Percentiles rank a stretch among this genome's conserved stretches.
Conservation (phyloP, 768 basidiomycete genomes). For the Favolaschia claudopus region DNA sequence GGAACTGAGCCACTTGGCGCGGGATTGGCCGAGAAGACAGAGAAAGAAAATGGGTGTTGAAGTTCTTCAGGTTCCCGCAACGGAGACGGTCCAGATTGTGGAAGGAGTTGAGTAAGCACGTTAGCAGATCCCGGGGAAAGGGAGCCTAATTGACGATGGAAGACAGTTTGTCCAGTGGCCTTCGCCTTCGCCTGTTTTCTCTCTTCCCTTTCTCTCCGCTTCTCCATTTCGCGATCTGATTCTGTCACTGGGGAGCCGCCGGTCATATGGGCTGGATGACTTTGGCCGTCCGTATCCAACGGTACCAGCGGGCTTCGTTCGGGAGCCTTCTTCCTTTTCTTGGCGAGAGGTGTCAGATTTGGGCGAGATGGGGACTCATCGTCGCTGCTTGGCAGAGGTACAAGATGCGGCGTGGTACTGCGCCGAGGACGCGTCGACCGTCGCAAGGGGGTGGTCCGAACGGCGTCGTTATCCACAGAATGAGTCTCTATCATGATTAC, state of each 20-base stretch:
- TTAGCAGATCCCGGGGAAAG: conserved; percentile 66
- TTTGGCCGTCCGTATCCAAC: no score
- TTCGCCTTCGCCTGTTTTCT: conserved; percentile 31
- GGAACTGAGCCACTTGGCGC: conserved; percentile 5
- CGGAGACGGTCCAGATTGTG: conserved; percentile 29
- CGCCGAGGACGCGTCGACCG: conserved; percentile 49
- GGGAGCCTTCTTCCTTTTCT: conserved; percentile 10
- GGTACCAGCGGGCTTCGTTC: conserved; percentile 5
- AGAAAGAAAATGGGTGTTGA: conserved; percentile 15
- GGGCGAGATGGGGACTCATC: conserved; percentile 10
- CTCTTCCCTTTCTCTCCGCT: conserved; percentile 11
- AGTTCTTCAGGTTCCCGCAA: conserved; percentile 24
- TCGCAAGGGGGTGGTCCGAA: conserved; percentile 40
- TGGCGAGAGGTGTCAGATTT: conserved; percentile 4
- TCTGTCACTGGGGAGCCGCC: conserved; percentile 1
- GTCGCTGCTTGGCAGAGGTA: conserved; percentile 22
- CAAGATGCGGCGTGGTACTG: conserved; percentile 37
- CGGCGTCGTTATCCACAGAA: conserved; percentile 8
- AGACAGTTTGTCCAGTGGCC: conserved; percentile 21
- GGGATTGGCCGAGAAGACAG: conserved; percentile 16
- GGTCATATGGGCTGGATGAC: not conserved
- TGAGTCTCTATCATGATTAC: not conserved
- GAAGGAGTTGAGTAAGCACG: conserved; percentile 48
- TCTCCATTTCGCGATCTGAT: conserved; percentile 13
- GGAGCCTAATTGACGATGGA: conserved; percentile 56